Evolutionary conservation across 805 yeast genomes (phyloP).

Genomic region (Metschnikowia gelsemii): DNA sequence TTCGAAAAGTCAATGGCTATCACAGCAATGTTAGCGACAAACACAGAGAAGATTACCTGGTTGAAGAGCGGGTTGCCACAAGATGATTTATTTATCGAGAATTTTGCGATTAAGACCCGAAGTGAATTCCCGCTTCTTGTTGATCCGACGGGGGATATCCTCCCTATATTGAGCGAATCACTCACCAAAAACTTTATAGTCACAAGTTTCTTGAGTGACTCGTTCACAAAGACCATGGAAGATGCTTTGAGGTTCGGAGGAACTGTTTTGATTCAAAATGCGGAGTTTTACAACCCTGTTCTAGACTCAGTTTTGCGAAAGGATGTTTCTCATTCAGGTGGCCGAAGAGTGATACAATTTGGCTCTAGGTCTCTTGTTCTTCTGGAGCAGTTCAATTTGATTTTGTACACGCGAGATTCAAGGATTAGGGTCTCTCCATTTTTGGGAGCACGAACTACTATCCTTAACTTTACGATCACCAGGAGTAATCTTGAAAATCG

Average conservation of each 20-base stretch:
- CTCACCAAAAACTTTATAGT: conserved; percentile 40
- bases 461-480: conserved; percentile 74
- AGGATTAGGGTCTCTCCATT: conserved; percentile 47
- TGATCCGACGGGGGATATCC: conserved; percentile 56
- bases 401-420: conserved; percentile 61
- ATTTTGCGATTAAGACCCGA: conserved; percentile 51
- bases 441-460: conserved; percentile 59
- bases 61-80: conserved; percentile 49
- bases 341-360: conserved; percentile 58
- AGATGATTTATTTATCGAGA: conserved; percentile 64
- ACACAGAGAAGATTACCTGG: conserved; percentile 51
- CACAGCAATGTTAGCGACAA: conserved; percentile 38
- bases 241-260: conserved; percentile 86
- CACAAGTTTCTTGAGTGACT: conserved; percentile 71
- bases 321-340: conserved; percentile 67
- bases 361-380: conserved; percentile 67
- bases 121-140: conserved; percentile 55
- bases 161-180: conserved; percentile 38
- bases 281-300: conserved; percentile 78
- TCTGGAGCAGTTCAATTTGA: conserved; percentile 60
- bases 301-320: conserved; percentile 58
- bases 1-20: conserved; percentile 38
- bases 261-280: conserved; percentile 67
- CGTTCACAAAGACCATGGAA: conserved; percentile 67
- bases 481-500: conserved; percentile 62